phyloP scores from a whole-genome alignment of 1,284 basidiomycete species.

The Austropuccinia psidii region DNA sequence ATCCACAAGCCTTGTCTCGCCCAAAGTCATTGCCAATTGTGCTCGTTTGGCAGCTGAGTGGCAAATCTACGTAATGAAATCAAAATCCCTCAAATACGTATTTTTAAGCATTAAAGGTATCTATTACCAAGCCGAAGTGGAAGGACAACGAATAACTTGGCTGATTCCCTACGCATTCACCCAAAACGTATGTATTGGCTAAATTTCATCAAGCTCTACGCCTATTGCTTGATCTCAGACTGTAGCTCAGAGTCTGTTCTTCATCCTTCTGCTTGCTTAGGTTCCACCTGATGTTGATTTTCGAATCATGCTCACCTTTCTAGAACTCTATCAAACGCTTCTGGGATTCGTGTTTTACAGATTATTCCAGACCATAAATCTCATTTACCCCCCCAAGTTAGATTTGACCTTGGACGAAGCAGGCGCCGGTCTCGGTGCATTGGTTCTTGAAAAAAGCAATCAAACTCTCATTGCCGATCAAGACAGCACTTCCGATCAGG shows the following conservation, averaged over 20 bases:
- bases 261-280: constrained; percentile 50
- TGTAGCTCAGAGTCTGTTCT: neutral
- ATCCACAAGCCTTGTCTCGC: constrained; percentile 63
- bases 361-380: constrained; percentile 85
- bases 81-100: constrained; percentile 73
- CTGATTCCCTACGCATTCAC: constrained; percentile 97
- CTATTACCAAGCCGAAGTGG: constrained; percentile 93
- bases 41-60: constrained; percentile 63
- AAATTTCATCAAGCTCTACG: neutral
- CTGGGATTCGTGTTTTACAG: constrained; percentile 96
- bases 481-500: constrained; percentile 39
- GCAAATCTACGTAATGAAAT: constrained; percentile 89
- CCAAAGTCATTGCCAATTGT: constrained; percentile 83
- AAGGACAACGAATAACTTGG: constrained; percentile 86
- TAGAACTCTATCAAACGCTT: constrained; percentile 95
- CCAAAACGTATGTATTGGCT: constrained; percentile 76
- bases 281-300: constrained; percentile 93
- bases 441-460: constrained; percentile 62
- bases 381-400: constrained; percentile 89
- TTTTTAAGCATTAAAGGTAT: constrained; percentile 98
- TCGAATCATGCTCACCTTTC: constrained; percentile 95
- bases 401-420: constrained; percentile 75
- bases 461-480: constrained; percentile 43
- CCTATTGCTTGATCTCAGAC: neutral
- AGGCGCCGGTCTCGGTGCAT: constrained; percentile 75